Evolutionary conservation across 257 asterid species (phyloP), one percentile per base, ranked within the genome.

Genomic region (Catharanthus roseus): DNA sequence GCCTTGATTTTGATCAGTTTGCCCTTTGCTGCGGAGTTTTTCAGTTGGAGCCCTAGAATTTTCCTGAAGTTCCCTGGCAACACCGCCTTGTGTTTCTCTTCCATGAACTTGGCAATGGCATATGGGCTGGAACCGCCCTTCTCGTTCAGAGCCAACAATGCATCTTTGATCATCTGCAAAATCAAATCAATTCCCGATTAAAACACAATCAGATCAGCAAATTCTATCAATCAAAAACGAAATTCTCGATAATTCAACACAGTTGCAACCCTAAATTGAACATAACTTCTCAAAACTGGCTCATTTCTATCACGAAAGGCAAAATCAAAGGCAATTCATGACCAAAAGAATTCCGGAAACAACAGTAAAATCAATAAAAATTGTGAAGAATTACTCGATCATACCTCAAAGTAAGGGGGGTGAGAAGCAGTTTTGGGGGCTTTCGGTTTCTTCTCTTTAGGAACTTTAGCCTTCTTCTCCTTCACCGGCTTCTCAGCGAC

Each of bases 111-210:
- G 0, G 95, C 93, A 55, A 89, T 85, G 15, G 96, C 96, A 58
- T 87, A 51, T 1, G 90, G 95, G 74, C 96, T 89, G 13, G 92
- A 89, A 50, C 96, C 95, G 36, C 85, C 47, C 77, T 68, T 86
- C 77, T 89, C 96, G 0, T 86, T 79, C 83, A 89, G 47, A 0
- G 84, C 88, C 74, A 69, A 10, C 68, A 89, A 34, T 39, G 95
- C 92, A 69, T 84, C 96, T 79, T 87, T 89, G 29, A 89, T 89
- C 96, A 89, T 89, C 96, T 89, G 74, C 75, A 45, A 1, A 47
- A 11, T 28, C 12, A 33, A 74, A 26, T 33, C 36, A 71, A 36
- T n/a, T n/a, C 28, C 29, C 19, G n/a, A 68, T 49, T 11, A 72
- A 45, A 29, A 18, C 8, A n/a, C 47, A 12, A 47, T 26, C 7